Evolutionary conservation across 495 filamentous ascomycete species (phyloP).

Genomic region (Aspergillus panamensis): DNA sequence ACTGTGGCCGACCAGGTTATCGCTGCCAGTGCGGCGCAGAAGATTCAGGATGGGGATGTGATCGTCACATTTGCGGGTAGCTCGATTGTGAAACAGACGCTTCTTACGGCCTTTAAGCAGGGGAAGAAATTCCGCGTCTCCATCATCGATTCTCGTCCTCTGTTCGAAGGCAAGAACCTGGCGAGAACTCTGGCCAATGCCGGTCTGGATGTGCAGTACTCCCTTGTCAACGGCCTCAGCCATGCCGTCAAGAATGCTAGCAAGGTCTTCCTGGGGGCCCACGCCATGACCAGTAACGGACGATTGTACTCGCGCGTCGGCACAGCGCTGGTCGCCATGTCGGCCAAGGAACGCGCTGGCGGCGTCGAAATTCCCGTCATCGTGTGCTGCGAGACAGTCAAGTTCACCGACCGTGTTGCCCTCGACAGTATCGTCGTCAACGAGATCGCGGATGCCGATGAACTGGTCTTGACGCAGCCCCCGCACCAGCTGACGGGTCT

Average conservation of each 20-base stretch:
- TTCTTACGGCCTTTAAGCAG: constrained; percentile 64
- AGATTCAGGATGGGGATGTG: constrained; percentile 74
- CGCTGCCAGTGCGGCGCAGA: constrained; percentile 64
- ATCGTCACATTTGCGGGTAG: constrained; percentile 89
- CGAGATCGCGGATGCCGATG: constrained; percentile 74
- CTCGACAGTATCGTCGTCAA: constrained; percentile 90
- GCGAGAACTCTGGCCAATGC: constrained; percentile 62
- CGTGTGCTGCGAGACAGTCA: constrained; percentile 91
- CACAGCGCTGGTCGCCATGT: constrained; percentile 85
- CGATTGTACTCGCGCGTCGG: constrained; percentile 82
- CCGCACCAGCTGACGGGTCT: constrained; percentile 39
- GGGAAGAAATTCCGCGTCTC: constrained; percentile 78
- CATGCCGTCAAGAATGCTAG: constrained; percentile 69
- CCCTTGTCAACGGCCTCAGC: constrained; percentile 68
- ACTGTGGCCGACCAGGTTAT: constrained; percentile 84
- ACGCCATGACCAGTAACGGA: constrained; percentile 88
- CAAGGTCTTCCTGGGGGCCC: constrained; percentile 82
- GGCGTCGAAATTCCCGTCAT: constrained; percentile 69
- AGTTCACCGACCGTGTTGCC: constrained; percentile 88
- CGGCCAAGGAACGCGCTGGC: constrained; percentile 62
- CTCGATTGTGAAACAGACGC: constrained; percentile 75
- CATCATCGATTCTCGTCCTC: constrained; percentile 75
- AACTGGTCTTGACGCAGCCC: constrained; percentile 44
- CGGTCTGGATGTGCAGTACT: constrained; percentile 76
- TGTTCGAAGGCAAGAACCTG: constrained; percentile 76